Evolutionary conservation across 768 basidiomycete species (phyloP).

Genomic region (Suillus decipiens): DNA sequence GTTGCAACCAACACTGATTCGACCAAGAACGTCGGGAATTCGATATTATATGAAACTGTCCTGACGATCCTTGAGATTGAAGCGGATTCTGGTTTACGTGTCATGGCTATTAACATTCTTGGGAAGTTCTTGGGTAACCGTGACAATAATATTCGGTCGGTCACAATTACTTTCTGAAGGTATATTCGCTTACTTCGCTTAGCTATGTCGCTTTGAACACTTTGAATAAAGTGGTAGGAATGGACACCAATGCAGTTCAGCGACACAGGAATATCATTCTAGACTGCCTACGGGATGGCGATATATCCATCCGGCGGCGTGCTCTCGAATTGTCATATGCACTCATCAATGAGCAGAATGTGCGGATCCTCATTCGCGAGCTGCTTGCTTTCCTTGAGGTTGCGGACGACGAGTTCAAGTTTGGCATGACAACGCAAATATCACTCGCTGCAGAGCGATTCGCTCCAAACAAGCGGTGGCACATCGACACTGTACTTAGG

Average conservation of each 20-base stretch:
- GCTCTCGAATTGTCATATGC: conserved; percentile 97
- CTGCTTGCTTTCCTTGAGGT: conserved; percentile 95
- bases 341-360: conserved; percentile 92
- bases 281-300: conserved; percentile 98
- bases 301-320: conserved; percentile 96
- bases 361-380: conserved; percentile 89
- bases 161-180: conserved; percentile 11
- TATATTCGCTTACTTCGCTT: conserved; percentile 12
- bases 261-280: conserved; percentile 97
- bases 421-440: conserved; percentile 97
- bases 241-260: conserved; percentile 98
- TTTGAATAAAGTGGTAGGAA: conserved; percentile 95
- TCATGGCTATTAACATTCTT: conserved; percentile 99
- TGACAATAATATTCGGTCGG: conserved; percentile 97
- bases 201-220: conserved; percentile 99
- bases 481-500: conserved; percentile 95
- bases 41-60: conserved; percentile 97
- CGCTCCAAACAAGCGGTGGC: conserved; percentile 98
- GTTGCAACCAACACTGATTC: conserved; percentile 99
- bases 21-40: conserved; percentile 97
- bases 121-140: conserved; percentile 97
- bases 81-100: conserved; percentile 91
- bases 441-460: conserved; percentile 94
- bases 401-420: conserved; percentile 98
- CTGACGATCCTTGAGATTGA: conserved; percentile 96